These are phyloP conservation scores for Martiniozyma asiatica DNA, from an alignment of 1,139 yeast species.

Conservation along the genomic window DNA sequence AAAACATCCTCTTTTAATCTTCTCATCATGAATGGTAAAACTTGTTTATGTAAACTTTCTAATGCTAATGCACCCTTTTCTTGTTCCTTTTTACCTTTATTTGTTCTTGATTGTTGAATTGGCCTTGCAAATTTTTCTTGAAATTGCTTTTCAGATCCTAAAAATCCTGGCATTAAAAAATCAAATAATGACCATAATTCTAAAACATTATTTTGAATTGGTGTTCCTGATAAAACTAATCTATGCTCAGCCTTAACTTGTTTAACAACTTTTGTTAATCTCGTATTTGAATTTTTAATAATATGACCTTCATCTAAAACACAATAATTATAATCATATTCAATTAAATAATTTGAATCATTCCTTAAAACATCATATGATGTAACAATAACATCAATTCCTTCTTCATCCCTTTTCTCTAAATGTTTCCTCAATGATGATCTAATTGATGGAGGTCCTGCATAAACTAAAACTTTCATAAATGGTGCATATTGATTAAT, in stretches of 20 bases:
- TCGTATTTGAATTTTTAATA: conserved; percentile 82
- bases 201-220: conserved; percentile 91
- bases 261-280: conserved; percentile 82
- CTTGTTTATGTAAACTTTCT: conserved; percentile 94
- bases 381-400: conserved; percentile 76
- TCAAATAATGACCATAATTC: conserved; percentile 97
- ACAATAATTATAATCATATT: conserved; percentile 78
- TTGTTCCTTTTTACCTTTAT: conserved; percentile 89
- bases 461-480: conserved; percentile 71
- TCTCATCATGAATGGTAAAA: conserved; percentile 88
- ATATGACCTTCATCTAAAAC: conserved; percentile 97
- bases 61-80: conserved; percentile 95
- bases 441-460: conserved; percentile 82
- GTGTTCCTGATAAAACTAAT: conserved; percentile 88
- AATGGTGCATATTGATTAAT: conserved; percentile 84
- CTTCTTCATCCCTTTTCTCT: conserved; percentile 3
- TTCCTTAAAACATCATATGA: conserved; percentile 95
- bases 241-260: conserved; percentile 76
- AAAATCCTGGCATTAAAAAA: conserved; percentile 95
- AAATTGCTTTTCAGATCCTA: conserved; percentile 90
- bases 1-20: conserved; percentile 93
- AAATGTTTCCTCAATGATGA: conserved; percentile 31
- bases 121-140: conserved; percentile 96
- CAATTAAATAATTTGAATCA: conserved; percentile 56
- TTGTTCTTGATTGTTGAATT: conserved; percentile 85